Conservation (phyloP, 2,329 filamentous ascomycete genomes). For the Xylaria sp. region DNA sequence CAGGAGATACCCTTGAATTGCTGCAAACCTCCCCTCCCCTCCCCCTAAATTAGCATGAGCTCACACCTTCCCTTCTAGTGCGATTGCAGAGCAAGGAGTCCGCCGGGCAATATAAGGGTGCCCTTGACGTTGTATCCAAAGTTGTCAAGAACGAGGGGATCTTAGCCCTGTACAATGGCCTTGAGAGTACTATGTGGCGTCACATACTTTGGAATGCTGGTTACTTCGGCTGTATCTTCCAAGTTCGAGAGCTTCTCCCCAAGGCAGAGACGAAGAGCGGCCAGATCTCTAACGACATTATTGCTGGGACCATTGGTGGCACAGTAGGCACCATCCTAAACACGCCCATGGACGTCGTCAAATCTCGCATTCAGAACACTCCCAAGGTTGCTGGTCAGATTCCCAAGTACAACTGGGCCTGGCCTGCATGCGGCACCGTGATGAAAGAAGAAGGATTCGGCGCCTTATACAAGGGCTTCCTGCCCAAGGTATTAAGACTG, state of each 20-base stretch:
- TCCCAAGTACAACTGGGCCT: constrained; percentile 99
- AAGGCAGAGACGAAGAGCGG: constrained; percentile 80
- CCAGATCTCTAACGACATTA: constrained; percentile 87
- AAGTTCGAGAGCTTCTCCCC: constrained; percentile 87
- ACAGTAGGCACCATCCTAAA: constrained; percentile 91
- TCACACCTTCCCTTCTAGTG: constrained; percentile 61
- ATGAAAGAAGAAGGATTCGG: constrained; percentile 92
- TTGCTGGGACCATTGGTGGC: constrained; percentile 88
- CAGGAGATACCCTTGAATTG: neutral
- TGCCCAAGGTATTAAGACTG: constrained; percentile 88
- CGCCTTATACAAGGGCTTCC: constrained; percentile 97
- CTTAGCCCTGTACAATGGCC: constrained; percentile 92
- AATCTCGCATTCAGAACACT: constrained; percentile 97
- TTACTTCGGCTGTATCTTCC: constrained; percentile 95
- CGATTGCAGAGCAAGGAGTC: constrained; percentile 95
- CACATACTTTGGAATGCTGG: constrained; percentile 72
- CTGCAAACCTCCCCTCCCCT: neutral
- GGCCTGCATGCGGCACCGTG: constrained; percentile 85
- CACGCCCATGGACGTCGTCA: constrained; percentile 74
- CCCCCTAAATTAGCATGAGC: neutral
- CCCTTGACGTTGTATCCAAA: constrained; percentile 82
- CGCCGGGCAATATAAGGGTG: constrained; percentile 86
- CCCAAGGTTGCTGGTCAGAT: constrained; percentile 81
- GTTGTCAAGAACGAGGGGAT: constrained; percentile 85
- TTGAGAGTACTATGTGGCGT: constrained; percentile 97